Base-by-base conservation (phyloP, 2,329 filamentous ascomycete species). In the Ascochyta clinopodiicola region DNA sequence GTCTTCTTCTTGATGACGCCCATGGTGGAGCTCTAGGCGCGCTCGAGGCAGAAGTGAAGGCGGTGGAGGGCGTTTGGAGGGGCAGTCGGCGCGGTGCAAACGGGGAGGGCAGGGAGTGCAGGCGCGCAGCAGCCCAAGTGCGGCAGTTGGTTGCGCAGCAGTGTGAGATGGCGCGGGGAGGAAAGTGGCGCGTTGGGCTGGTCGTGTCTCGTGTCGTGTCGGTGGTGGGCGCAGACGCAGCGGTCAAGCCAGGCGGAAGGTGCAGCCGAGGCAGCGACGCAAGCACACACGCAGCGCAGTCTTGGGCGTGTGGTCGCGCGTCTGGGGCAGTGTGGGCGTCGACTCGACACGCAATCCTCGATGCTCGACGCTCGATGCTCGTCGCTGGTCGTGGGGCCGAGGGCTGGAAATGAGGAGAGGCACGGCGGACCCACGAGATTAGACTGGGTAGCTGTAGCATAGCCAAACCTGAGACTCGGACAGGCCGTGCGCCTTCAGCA, bases 1-100 rank as follows among this genome's bases (percentile, higher is more conserved):
- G 91, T 95, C 81, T 97, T 97, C 83, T 97, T 97, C 74, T 93
- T 90, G 75, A 97, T 96, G 71, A 96, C 90, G 67, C 92, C 93
- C 94, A 97, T 97, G 64, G 65, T 71, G 63, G 44, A 44, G 51
- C 56, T 51, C 64, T 64, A 63, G 43, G 47, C 48, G 46, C 22
- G 44, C 42, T n/a, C n/a, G n/a, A 22, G 31, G 39, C 49, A 51
- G 50, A 46, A 36, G 57, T 57, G 47, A 54, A 50, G n/a, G n/a
- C n/a, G n/a, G n/a, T n/a, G n/a, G n/a, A n/a, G n/a, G n/a, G n/a
- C n/a, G n/a, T n/a, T n/a, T n/a, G n/a, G n/a, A n/a, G n/a, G n/a
- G n/a, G n/a, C n/a, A n/a, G n/a, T n/a, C n/a, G n/a, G n/a, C n/a
- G n/a, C n/a, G n/a, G n/a, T n/a, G n/a, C n/a, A n/a, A n/a, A n/a